phyloP scores from a whole-genome alignment of 192 early-diverging fungal genomes.

The Linnemannia elongata region DNA sequence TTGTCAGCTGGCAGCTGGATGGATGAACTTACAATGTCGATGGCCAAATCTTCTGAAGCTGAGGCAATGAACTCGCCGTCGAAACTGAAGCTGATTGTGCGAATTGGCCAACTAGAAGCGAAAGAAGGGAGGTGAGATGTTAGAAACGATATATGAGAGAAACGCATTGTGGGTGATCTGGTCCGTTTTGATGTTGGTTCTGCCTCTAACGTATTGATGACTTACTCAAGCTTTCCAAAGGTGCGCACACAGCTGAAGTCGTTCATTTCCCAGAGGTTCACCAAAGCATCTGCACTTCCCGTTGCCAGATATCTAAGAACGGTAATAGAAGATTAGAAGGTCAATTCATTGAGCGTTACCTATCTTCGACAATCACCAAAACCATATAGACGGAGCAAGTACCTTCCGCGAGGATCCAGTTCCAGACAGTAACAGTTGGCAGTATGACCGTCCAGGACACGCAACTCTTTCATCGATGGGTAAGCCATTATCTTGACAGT shows the following conservation, averaged over 20 bases:
- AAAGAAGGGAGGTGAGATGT: too few species aligned
- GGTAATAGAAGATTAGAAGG: not conserved
- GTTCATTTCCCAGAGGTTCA: slow-evolving; percentile 83
- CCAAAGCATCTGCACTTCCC: slow-evolving; percentile 82
- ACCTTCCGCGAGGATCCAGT: slow-evolving; percentile 80
- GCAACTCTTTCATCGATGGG: slow-evolving; percentile 69
- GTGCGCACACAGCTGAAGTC: slow-evolving; percentile 73
- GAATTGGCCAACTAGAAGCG: slow-evolving; percentile 74
- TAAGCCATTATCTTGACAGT: slow-evolving; percentile 77
- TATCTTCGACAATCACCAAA: too few species aligned
- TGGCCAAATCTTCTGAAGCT: slow-evolving; percentile 81
- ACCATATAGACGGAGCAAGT: not conserved
- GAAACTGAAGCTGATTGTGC: slow-evolving; percentile 83
- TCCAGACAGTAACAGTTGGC: slow-evolving; percentile 87
- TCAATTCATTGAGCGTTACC: not conserved
- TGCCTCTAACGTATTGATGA: not conserved
- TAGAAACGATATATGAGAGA: too few species aligned
- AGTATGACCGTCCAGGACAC: slow-evolving; percentile 77
- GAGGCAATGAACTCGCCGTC: slow-evolving; percentile 84
- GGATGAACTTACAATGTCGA: slow-evolving; percentile 78
- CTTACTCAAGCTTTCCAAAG: slow-evolving; percentile 76
- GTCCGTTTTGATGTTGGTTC: too few species aligned
- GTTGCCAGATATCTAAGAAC: slow-evolving; percentile 77
- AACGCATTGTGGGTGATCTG: too few species aligned
- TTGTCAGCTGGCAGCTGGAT: not conserved